Conservation (phyloP, 331 rosid species). For the Acacia pycnantha region DNA sequence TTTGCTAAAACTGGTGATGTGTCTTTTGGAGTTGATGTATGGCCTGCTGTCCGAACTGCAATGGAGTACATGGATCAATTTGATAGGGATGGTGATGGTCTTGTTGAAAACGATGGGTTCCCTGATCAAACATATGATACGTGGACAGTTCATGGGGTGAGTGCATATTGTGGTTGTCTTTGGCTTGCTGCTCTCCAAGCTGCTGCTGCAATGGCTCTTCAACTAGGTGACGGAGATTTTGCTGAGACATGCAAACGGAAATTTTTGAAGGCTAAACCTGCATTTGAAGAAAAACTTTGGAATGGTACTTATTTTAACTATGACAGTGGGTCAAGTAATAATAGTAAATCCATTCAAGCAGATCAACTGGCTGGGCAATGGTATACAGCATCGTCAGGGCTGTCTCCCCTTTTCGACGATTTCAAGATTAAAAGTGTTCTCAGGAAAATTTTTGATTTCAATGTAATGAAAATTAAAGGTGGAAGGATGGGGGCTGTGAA, state of each 20-base stretch:
- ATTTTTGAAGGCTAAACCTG: constrained; percentile 83
- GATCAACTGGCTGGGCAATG: constrained; percentile 99
- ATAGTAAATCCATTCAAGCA: constrained; percentile 94
- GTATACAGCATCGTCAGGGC: constrained; percentile 97
- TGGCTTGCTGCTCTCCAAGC: constrained; percentile 99
- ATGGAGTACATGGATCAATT: constrained; percentile 95
- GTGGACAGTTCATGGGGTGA: constrained; percentile 97
- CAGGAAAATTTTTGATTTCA: constrained; percentile 80
- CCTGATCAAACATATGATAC: constrained; percentile 98
- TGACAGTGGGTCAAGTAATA: constrained; percentile 89
- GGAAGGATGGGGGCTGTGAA: constrained; percentile 99
- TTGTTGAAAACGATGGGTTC: constrained; percentile 92
- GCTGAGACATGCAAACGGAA: constrained; percentile 91
- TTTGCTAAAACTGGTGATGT: constrained; percentile 88
- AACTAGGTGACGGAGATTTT: constrained; percentile 77
- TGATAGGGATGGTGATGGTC: constrained; percentile 87
- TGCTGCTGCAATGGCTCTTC: constrained; percentile 95
- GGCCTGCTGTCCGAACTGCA: constrained; percentile 98
- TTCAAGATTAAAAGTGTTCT: constrained; percentile 73
- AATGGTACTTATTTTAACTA: constrained; percentile 96
- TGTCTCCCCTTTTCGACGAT: constrained; percentile 86
- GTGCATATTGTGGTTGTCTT: constrained; percentile 93
- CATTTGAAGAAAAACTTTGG: constrained; percentile 83
- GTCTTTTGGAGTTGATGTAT: constrained; percentile 95
- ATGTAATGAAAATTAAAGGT: constrained; percentile 91